Conservation (phyloP, 768 basidiomycete genomes). For the Tulasnella calospora region DNA sequence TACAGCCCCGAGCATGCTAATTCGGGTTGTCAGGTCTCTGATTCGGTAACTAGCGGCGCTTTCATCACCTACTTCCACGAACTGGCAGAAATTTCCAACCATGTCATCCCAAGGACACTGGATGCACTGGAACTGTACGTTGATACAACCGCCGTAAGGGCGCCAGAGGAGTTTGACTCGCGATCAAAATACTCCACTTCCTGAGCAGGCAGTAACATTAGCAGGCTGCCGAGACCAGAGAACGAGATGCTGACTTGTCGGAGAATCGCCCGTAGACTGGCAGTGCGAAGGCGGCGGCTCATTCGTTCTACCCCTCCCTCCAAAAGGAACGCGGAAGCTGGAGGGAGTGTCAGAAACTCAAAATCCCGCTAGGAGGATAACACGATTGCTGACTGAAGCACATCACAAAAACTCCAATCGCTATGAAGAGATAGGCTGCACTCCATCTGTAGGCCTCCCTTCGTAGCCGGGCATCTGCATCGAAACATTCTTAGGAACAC, state of each 20-base stretch:
- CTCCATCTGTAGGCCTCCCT: slow-evolving; percentile 31
- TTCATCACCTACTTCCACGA: neutral
- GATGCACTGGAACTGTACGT: slow-evolving; percentile 32
- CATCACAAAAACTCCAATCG: slow-evolving; percentile 30
- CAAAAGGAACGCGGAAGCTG: slow-evolving; percentile 6
- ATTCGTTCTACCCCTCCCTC: neutral
- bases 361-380: neutral
- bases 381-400: slow-evolving; percentile 13
- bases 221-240: neutral
- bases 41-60: neutral
- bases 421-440: slow-evolving; percentile 35
- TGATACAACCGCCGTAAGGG: slow-evolving; percentile 33
- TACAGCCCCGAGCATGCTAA: neutral
- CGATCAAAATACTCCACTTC: slow-evolving; percentile 36
- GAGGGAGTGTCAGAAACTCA: neutral
- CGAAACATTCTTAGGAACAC: neutral
- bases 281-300: slow-evolving; percentile 17
- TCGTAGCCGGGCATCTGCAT: neutral
- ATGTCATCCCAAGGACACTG: slow-evolving; percentile 32
- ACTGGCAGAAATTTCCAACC: slow-evolving; percentile 31
- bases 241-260: neutral
- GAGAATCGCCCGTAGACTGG: slow-evolving; percentile 31
- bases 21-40: neutral
- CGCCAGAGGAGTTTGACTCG: slow-evolving; percentile 32
- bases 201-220: slow-evolving; percentile 21